Conservation (phyloP, 192 early-diverging fungal genomes). For the Irineochytrium annulatum region DNA sequence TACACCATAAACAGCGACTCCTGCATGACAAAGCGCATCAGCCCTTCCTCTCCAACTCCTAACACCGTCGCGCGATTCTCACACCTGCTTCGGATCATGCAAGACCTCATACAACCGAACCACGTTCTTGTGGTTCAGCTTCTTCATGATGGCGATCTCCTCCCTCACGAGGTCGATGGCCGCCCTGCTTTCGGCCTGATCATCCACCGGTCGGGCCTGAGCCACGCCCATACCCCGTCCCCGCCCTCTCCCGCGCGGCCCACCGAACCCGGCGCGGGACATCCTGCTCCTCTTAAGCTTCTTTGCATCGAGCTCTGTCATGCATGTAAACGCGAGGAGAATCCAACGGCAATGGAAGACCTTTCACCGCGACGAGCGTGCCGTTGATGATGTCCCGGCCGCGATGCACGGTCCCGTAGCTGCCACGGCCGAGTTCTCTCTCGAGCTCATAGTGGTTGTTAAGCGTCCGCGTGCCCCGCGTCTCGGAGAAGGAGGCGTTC, state of each 20-base stretch:
- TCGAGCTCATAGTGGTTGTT: slow-evolving; percentile 76
- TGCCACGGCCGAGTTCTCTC: slow-evolving; percentile 76
- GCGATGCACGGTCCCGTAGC: slow-evolving; percentile 84
- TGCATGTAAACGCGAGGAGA: background rate
- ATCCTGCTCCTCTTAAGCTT: slow-evolving; percentile 64
- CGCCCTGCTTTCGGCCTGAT: slow-evolving; percentile 14
- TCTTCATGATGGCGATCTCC: slow-evolving; percentile 93
- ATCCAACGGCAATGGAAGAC: background rate
- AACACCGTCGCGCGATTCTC: background rate
- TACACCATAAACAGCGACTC: slow-evolving; percentile 68
- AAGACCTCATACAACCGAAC: slow-evolving; percentile 89
- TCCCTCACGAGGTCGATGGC: slow-evolving; percentile 82
- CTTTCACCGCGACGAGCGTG: slow-evolving; percentile 78
- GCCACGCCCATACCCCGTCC: slow-evolving; percentile 39
- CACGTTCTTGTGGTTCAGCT: slow-evolving; percentile 83
- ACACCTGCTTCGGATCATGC: slow-evolving; percentile 80
- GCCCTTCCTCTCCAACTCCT: background rate
- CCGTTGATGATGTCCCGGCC: slow-evolving; percentile 55
- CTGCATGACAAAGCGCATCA: slow-evolving; percentile 22
- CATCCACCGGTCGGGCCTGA: slow-evolving; percentile 54
- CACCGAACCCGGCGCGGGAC: slow-evolving; percentile 49
- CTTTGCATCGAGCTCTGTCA: slow-evolving; percentile 76
- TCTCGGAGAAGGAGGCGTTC: slow-evolving; percentile 68
- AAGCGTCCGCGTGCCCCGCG: slow-evolving; percentile 66
- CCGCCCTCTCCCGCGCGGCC: slow-evolving; percentile 33